Conservation (phyloP, 2,329 filamentous ascomycete genomes). For the Ophiostoma australiae region DNA sequence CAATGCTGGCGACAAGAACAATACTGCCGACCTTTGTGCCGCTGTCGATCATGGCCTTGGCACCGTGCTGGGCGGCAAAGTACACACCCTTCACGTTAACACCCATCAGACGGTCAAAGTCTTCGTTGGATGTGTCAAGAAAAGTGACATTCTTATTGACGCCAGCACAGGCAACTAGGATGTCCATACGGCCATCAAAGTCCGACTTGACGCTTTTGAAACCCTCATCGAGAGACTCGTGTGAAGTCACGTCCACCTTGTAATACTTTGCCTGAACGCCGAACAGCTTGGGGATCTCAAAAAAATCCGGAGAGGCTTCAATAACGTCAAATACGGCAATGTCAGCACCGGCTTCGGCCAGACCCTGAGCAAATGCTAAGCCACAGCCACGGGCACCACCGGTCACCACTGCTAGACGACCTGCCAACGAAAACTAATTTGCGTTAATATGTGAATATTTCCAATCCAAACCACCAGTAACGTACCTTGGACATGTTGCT, state of each 20-base stretch:
- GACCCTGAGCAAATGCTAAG: conserved; percentile 66
- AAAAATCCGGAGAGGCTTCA: conserved; percentile 14
- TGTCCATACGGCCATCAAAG: conserved; percentile 26
- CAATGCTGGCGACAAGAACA: conserved; percentile 54
- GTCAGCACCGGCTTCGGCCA: conserved; percentile 64
- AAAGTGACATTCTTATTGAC: conserved; percentile 26
- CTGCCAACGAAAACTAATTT: conserved; percentile 25
- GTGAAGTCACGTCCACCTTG: conserved; percentile 23
- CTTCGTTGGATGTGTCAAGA: conserved; percentile 24
- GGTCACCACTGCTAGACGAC: conserved; percentile 62
- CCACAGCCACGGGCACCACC: conserved; percentile 69
- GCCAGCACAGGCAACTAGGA: conserved; percentile 27
- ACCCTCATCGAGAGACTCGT: not conserved
- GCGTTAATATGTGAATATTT: not conserved
- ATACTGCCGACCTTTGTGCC: conserved; percentile 45
- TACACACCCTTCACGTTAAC: conserved; percentile 26
- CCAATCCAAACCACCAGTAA: not conserved
- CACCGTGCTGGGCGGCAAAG: conserved; percentile 37
- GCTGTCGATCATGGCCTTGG: conserved; percentile 34
- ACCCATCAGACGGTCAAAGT: conserved; percentile 22
- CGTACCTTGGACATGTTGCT: not conserved
- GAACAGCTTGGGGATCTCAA: conserved; percentile 11
- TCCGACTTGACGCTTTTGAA: conserved; percentile 22
- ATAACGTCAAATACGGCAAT: conserved; percentile 26
- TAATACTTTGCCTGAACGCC: conserved; percentile 25